phyloP scores from a whole-genome alignment of 2,329 filamentous ascomycete genomes.

The Aureobasidium sp. region DNA sequence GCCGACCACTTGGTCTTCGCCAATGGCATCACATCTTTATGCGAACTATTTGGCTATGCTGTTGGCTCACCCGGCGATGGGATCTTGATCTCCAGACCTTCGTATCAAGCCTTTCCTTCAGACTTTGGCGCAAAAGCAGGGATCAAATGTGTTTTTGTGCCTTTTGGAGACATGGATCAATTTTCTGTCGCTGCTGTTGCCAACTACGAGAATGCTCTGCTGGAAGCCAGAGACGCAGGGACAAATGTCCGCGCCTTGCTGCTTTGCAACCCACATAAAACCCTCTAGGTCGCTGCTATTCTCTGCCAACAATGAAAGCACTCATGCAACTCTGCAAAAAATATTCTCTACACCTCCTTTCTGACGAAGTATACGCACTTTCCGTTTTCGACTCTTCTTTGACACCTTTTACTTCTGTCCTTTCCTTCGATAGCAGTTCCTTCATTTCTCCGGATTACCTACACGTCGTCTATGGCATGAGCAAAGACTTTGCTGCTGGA shows the following conservation, averaged over 20 bases:
- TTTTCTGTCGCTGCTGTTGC: slow-evolving; percentile 30
- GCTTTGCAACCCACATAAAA: slow-evolving; percentile 39
- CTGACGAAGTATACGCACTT: slow-evolving; percentile 32
- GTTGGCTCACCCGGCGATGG: slow-evolving; percentile 40
- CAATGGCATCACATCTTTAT: slow-evolving; percentile 29
- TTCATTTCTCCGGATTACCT: slow-evolving; percentile 21
- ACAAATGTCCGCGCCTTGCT: slow-evolving; percentile 34
- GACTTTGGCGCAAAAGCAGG: slow-evolving; percentile 40
- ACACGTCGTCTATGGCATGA: slow-evolving; percentile 30
- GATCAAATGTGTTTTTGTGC: slow-evolving; percentile 33
- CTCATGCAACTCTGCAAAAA: slow-evolving; percentile 26
- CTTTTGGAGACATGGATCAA: slow-evolving; percentile 32
- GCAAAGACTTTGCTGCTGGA: slow-evolving; percentile 30
- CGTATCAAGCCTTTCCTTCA: slow-evolving; percentile 43
- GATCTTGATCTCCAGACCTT: slow-evolving; percentile 36
- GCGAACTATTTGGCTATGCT: slow-evolving; percentile 37
- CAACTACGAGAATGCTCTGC: slow-evolving; percentile 34
- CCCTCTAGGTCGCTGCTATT: slow-evolving; percentile 31
- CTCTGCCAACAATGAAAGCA: slow-evolving; percentile 21
- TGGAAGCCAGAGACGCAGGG: slow-evolving; percentile 27
- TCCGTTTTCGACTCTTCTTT: slow-evolving; percentile 23
- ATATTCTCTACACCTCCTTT: slow-evolving; percentile 28
- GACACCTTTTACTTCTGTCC: slow-evolving; percentile 22
- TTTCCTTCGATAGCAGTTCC: slow-evolving; percentile 20
- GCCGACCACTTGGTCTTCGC: slow-evolving; percentile 34